A percentile compares a stretch with the other conserved stretches of the same genome.
These are phyloP conservation scores for Telopea speciosissima DNA, from an alignment of 177 flowering plant species.

Conservation along the genomic window DNA sequence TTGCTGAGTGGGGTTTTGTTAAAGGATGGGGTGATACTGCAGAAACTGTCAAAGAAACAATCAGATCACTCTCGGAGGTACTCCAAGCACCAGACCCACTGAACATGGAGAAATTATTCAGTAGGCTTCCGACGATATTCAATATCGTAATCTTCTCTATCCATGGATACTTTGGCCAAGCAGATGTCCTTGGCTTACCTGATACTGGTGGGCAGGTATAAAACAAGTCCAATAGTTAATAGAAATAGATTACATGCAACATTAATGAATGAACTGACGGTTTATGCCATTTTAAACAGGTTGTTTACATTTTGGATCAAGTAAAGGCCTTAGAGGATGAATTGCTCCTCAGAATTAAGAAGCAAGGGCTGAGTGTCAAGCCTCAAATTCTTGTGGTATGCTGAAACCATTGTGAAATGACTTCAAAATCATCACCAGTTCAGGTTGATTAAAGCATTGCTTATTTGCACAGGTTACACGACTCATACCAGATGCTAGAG, in stretches of 20 bases:
- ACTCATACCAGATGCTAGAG: conserved; percentile 66
- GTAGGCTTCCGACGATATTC: conserved; percentile 66
- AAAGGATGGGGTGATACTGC: conserved; percentile 93
- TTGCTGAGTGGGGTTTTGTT: conserved; percentile 81
- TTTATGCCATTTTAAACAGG: conserved; percentile 30
- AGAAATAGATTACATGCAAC: background rate
- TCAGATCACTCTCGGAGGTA: conserved; percentile 55
- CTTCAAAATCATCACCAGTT: background rate
- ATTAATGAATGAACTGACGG: background rate
- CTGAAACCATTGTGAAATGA: background rate
- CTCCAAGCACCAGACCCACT: conserved; percentile 81
- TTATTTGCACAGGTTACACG: background rate
- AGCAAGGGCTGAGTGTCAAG: conserved; percentile 64
- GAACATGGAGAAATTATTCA: conserved; percentile 56
- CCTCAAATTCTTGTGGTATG: conserved; percentile 65
- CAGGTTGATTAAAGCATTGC: background rate
- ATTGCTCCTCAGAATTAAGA: conserved; percentile 60
- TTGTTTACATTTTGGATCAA: conserved; percentile 97
- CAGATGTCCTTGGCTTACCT: conserved; percentile 90
- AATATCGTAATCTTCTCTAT: conserved; percentile 75
- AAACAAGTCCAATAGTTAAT: background rate
- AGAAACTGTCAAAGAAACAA: conserved; percentile 59
- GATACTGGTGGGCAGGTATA: conserved; percentile 97
- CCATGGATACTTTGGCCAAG: conserved; percentile 96
- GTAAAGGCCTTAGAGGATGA: conserved; percentile 88